Evolutionary conservation across 1,284 basidiomycete genomes (phyloP), one percentile per base, ranked within the genome.

Genomic region (Cerrena zonata): DNA sequence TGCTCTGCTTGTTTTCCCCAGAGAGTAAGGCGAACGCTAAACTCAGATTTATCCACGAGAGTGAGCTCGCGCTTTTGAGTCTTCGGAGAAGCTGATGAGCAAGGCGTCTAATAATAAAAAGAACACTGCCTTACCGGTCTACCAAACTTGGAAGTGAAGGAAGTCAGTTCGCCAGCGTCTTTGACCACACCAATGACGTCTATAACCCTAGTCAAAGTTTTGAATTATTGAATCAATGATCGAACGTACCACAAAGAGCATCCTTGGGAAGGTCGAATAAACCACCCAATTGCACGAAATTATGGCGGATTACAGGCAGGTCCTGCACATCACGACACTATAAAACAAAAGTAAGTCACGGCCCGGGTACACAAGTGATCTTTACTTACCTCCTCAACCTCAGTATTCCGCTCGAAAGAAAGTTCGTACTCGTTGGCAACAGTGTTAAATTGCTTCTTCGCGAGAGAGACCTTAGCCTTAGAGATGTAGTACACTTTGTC

Each of bases 1-100:
- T 79, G 79, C 65, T 98, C 94, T 1, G 95, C 96, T 65, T 91
- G 88, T 66, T 91, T 94, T 25, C 95, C 96, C 95, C 96, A 99
- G 4, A 99, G 74, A 2, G 96, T 99, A 57, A 98, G 68, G 25
- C 91, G 82, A 34, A 95, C 86, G 27, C 84, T 84, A 65, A 77
- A 92, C 26, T 79, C 79, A 7, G 91, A 88, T 55, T 82, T 82
- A 66, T 99, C 96, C 13, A 94, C 93, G 15, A 99, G 72, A 1
- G 81, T 86, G 44, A 97, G 71, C 49, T 97, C 94, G 53, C 94
- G 85, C 69, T 97, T n/a, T 97, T 41, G 79, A 75, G 55, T 92
- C 79, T 86, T 94, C 53, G 3, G 44, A n/a, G 42, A 42, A 15
- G 30, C 7, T 34, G 7, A 34, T 34, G 7, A 34, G 30, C 30